Evolutionary conservation across 2,329 filamentous ascomycete genomes (phyloP), one percentile per base, ranked within the genome.

Genomic region (Fusarium sp.): DNA sequence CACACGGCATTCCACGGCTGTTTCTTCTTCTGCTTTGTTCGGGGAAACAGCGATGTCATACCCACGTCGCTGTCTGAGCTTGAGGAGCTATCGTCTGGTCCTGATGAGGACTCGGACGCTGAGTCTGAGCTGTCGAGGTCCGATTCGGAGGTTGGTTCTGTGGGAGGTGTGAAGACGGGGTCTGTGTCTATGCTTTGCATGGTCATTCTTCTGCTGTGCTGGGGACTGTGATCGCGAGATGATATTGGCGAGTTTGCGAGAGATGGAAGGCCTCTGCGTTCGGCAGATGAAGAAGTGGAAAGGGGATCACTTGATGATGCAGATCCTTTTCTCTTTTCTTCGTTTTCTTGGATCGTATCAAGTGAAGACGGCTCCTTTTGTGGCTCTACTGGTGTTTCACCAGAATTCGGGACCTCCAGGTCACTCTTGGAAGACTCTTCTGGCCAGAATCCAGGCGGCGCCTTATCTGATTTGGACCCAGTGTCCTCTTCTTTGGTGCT

Each of bases 1-100:
- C 80, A 82, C 27, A 83, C 81, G n/a, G 82, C 80, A 42, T 83
- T 83, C 82, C 82, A 83, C 2, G 79, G 79, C 13, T 75, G 65
- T 10, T 76, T 74, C 42, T 77, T 72, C 26, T 42, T 66, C 37
- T 49, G 32, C 14, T 49, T 52, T 14, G 52, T 14, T 30, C 37
- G 30, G 7, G 42, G 20, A 15, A 45, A 35, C 17, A 53, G 15
- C 37, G 49, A 50, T 10, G 23, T 23, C 23, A 23, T 23, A 23
- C 23, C 23, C 23, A 23, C 23, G 30, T 73, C 73, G 38, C 56
- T 64, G 26, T 79, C 74, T 15, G 70, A 70, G 57, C 73, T 66
- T 10, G 75, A 68, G 15, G 77, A 76, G 20, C 77, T 73, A 17
- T 71, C 71, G 11, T 73, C 64, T 17, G 68, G 66, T n/a, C 59